Conservation (phyloP, 1,284 basidiomycete species). For the Ustilago lituana region DNA sequence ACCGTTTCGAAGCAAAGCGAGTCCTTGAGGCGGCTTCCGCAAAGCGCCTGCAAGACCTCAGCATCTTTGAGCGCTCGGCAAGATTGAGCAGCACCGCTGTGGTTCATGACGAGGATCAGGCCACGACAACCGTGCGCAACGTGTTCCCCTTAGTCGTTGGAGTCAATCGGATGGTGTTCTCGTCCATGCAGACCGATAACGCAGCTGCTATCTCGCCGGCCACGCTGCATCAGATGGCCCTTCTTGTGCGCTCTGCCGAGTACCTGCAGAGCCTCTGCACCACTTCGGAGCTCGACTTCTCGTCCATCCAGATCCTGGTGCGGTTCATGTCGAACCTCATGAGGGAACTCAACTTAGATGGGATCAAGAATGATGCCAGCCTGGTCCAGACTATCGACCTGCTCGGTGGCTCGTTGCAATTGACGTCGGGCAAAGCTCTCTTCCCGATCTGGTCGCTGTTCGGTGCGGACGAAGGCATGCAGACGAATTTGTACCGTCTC, state of each 20-base stretch:
- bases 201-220: neutral
- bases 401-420: conserved; percentile 41
- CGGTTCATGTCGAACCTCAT: conserved; percentile 39
- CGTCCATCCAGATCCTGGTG: conserved; percentile 45
- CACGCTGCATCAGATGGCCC: conserved; percentile 19
- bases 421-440: conserved; percentile 52
- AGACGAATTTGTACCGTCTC: conserved; percentile 36
- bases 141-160: conserved; percentile 35
- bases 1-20: conserved; percentile 10
- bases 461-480: conserved; percentile 39
- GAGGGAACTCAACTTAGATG: conserved; percentile 11
- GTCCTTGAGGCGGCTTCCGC: conserved; percentile 22
- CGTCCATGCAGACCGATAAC: conserved; percentile 2
- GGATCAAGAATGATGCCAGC: conserved; percentile 8
- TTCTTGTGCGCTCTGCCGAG: conserved; percentile 29
- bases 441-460: conserved; percentile 51
- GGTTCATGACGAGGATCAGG: conserved; percentile 34
- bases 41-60: conserved; percentile 37
- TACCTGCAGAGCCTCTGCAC: conserved; percentile 36
- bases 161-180: conserved; percentile 15
- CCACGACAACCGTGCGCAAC: conserved; percentile 32
- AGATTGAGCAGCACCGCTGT: conserved; percentile 24
- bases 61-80: conserved; percentile 41
- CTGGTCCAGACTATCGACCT: conserved; percentile 19
- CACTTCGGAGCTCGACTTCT: conserved; percentile 47